Conservation (phyloP, 495 filamentous ascomycete genomes). For the Tuber indicum region DNA sequence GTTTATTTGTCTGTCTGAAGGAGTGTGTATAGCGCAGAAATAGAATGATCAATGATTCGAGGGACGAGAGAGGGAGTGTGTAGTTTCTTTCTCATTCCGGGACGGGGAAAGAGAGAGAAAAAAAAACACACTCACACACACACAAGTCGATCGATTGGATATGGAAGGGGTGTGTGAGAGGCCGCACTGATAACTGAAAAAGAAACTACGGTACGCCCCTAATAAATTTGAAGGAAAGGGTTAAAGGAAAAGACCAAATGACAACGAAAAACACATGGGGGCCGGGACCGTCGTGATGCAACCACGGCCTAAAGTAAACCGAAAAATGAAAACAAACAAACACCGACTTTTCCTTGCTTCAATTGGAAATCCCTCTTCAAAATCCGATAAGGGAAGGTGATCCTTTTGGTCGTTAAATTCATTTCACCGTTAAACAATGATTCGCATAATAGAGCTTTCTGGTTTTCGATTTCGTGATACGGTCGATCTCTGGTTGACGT, state of each 20-base stretch:
- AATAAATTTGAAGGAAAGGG: not conserved
- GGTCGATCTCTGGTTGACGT: not conserved
- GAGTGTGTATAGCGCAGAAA: not conserved
- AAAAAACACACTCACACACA: not conserved
- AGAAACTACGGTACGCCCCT: not conserved
- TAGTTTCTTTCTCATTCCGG: not conserved
- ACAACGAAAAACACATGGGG: not conserved
- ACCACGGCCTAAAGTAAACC: not conserved
- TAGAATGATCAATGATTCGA: not conserved
- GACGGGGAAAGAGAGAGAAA: not conserved
- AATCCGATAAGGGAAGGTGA: not conserved
- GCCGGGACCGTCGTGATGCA: not conserved
- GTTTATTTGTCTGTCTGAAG: not conserved
- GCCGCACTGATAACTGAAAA: not conserved
- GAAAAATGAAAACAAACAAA: not conserved
- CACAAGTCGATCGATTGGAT: not conserved
- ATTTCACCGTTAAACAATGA: not conserved
- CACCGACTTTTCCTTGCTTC: not conserved
- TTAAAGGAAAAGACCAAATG: not conserved
- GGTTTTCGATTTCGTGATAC: constrained; percentile 1
- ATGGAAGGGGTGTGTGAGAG: not conserved
- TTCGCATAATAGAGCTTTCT: not conserved
- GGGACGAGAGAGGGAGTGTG: not conserved
- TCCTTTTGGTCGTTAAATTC: not conserved
- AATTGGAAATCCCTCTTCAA: not conserved